Evolutionary conservation across 2,329 filamentous ascomycete species (phyloP), one percentile per base, ranked within the genome.

Genomic region (Didymosphaeria variabile): DNA sequence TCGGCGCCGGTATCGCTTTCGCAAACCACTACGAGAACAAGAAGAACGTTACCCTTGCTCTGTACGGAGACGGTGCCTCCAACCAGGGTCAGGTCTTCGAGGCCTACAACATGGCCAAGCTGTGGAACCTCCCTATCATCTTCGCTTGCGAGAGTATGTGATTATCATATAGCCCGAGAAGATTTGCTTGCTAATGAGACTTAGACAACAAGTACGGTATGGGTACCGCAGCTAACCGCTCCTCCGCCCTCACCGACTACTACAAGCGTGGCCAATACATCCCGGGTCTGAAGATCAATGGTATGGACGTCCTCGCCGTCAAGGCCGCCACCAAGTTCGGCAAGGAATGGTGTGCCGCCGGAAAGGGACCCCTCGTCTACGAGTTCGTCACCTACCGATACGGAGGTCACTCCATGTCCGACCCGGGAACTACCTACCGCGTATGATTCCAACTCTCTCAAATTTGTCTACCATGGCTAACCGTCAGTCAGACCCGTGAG

Each of bases 181-280:
- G 10, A 51, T 31, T 23, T 50, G 13, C 46, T 47, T 38, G 61
- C 71, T 76, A 64, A 77, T 58, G 19, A 6, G 4, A 7, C n/a
- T 36, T 61, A 97, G 94, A 99, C 89, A 99, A 99, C 91, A 99
- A 99, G 85, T 99, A 99, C 81, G 95, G 95, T 81, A 99, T 99
- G 95, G 95, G 95, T 84, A 99, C 95, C 67, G 91, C 95, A 64
- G 94, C 95, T 71, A 90, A 91, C 82, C 93, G 95, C 76, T 94
- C 95, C 64, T 94, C 95, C 63, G 95, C 95, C 74, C 84, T 97
- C 79, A 98, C 95, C 81, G 95, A 99, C 82, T 99, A 99, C 90
- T 98, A 99, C 89, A 98, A 98, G 90, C 94, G 95, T 84, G 95
- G 95, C 70, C 95, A 99, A 85, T 99, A 98, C 87, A 99, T 99